These are phyloP conservation scores for Suillus bovinus DNA, from an alignment of 768 basidiomycete species.

Conservation along the genomic window DNA sequence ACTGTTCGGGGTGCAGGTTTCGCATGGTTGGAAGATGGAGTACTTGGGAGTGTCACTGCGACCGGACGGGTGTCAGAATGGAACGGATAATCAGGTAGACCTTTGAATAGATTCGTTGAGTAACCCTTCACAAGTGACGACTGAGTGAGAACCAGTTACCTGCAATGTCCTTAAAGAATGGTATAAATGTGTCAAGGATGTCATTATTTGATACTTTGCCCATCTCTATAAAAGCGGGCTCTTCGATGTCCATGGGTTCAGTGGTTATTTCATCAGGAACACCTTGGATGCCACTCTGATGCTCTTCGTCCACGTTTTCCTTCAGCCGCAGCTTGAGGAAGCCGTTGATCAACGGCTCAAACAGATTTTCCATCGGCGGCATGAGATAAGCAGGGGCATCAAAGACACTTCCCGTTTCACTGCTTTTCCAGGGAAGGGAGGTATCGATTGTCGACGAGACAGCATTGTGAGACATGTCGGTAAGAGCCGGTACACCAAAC, in stretches of 20 bases:
- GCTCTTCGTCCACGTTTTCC: constrained; percentile 17
- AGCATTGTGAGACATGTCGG: constrained; percentile 21
- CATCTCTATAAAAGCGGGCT: constrained; percentile 18
- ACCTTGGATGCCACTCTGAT: constrained; percentile 28
- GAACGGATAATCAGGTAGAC: constrained; percentile 25
- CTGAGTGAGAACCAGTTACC: constrained; percentile 31
- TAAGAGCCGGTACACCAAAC: constrained; percentile 79
- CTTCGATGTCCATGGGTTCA: constrained; percentile 28
- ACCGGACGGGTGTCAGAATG: constrained; percentile 13
- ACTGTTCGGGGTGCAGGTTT: constrained; percentile 16
- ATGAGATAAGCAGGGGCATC: constrained; percentile 73
- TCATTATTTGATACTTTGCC: constrained; percentile 44
- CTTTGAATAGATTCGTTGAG: constrained; percentile 16
- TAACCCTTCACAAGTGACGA: neutral
- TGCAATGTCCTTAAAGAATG: constrained; percentile 59
- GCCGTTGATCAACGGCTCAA: constrained; percentile 58
- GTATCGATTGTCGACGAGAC: constrained; percentile 16
- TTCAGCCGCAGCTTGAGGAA: constrained; percentile 39
- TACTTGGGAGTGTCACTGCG: constrained; percentile 19
- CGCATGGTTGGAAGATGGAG: constrained; percentile 14
- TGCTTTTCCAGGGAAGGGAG: constrained; percentile 38
- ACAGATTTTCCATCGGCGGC: constrained; percentile 72
- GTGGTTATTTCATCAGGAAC: constrained; percentile 47
- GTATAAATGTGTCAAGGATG: constrained; percentile 60
- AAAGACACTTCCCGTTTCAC: constrained; percentile 51